A percentile compares a stretch with the other conserved stretches of the same genome.
phyloP scores from a whole-genome alignment of 2,329 filamentous ascomycete species.

The Rhinocladiella mackenziei region DNA sequence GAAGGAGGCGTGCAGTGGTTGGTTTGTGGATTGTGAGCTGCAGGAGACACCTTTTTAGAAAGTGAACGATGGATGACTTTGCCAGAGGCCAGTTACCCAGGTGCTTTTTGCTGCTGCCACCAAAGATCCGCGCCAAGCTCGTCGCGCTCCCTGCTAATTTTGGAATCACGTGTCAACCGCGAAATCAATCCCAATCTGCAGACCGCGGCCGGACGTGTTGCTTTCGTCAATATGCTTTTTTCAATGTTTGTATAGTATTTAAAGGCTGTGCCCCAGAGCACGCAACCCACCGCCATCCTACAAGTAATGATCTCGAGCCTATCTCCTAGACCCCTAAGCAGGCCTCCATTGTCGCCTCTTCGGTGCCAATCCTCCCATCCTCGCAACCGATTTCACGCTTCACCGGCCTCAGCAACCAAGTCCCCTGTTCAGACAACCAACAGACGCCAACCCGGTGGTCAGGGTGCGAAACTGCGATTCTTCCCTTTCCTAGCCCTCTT shows the following conservation, averaged over 20 bases:
- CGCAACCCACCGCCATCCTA: background rate
- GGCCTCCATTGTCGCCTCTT: constrained; percentile 7
- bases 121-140: constrained; percentile 10
- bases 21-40: constrained; percentile 23
- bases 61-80: constrained; percentile 11
- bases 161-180: no score
- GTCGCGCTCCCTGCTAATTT: no score
- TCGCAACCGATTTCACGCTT: constrained; percentile 12
- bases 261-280: background rate
- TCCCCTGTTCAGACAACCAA: constrained; percentile 1
- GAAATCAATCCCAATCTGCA: no score
- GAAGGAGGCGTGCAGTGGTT: constrained; percentile 6
- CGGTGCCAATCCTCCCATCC: background rate
- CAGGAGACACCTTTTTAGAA: constrained; percentile 24
- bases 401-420: constrained; percentile 9
- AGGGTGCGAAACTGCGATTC: constrained; percentile 29
- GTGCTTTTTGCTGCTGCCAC: constrained; percentile 3
- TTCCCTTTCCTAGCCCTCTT: constrained; percentile 45
- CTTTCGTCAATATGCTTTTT: no score
- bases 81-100: constrained; percentile 3
- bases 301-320: constrained; percentile 17
- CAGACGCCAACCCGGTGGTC: constrained; percentile 23
- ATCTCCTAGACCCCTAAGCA: constrained; percentile 2
- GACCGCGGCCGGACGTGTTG: no score
- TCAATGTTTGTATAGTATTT: background rate